Conservation (phyloP, 208 protist species). For the Acanthamoeba royreba region DNA sequence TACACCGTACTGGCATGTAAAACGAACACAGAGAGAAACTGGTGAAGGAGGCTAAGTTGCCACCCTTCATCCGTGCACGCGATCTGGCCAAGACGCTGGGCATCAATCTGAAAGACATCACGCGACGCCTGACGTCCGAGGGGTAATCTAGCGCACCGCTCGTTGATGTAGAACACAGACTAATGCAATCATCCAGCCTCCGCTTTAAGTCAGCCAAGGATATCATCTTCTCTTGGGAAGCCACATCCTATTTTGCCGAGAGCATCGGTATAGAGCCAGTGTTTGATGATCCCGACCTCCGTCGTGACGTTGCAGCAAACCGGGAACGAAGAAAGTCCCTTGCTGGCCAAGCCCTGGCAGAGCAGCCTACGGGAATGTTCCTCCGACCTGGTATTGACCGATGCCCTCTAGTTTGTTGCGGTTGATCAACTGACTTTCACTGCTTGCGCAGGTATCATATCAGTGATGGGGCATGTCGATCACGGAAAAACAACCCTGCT, state of each 20-base stretch:
- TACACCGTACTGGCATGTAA: too few species aligned
- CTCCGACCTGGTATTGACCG: neutral
- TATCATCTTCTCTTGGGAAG: conserved; percentile 39
- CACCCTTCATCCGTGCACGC: conserved; percentile 39
- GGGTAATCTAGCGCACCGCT: neutral
- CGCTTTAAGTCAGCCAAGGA: conserved; percentile 27
- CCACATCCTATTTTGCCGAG: conserved; percentile 14
- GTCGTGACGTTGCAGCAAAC: neutral
- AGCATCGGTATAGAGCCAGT: conserved; percentile 28
- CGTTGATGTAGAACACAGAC: neutral
- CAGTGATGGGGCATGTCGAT: conserved; percentile 97
- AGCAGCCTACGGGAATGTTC: conserved; percentile 27
- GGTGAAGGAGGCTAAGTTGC: conserved; percentile 17
- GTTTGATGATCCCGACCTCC: conserved; percentile 32
- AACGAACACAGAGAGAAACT: neutral
- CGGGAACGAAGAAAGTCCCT: neutral
- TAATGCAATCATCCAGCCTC: neutral
- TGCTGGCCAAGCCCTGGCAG: neutral
- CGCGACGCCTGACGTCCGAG: neutral
- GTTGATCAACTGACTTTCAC: neutral
- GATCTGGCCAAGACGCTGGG: conserved; percentile 40
- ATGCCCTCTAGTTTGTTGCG: neutral
- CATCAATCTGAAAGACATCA: conserved; percentile 49
- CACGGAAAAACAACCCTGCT: conserved; percentile 97
- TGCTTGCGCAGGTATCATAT: neutral